Evolutionary conservation across 352 stramenopile genomes (phyloP).

Genomic region (Pythium oligandrum): DNA sequence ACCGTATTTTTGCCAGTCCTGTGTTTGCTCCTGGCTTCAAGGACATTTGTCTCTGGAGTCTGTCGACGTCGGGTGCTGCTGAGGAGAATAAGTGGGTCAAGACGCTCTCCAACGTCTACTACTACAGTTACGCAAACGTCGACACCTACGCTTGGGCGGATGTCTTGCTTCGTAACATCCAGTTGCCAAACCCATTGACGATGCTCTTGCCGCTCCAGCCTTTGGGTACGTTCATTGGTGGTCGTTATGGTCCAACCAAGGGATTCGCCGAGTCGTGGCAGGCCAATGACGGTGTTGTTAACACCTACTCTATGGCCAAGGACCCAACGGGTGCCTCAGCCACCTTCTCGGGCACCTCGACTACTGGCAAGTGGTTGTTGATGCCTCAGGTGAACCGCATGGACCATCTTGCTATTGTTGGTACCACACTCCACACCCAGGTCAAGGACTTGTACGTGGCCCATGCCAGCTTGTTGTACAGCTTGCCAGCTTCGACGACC

Average conservation of each 20-base stretch:
- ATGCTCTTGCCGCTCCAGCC: slow-evolving; percentile 46
- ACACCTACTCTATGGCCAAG: slow-evolving; percentile 41
- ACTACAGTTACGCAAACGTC: slow-evolving; percentile 45
- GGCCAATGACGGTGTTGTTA: slow-evolving; percentile 43
- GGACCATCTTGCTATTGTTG: slow-evolving; percentile 42
- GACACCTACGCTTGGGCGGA: slow-evolving; percentile 36
- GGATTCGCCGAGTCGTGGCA: slow-evolving; percentile 38
- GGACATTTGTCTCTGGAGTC: slow-evolving; percentile 35
- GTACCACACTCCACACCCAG: slow-evolving; percentile 35
- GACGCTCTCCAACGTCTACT: slow-evolving; percentile 48
- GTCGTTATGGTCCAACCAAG: slow-evolving; percentile 28
- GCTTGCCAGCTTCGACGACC: slow-evolving; percentile 11
- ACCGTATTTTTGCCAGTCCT: slow-evolving; percentile 29
- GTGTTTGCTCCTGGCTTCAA: slow-evolving; percentile 35
- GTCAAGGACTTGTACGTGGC: slow-evolving; percentile 35
- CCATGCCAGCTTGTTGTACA: slow-evolving; percentile 30
- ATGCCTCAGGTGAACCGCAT: slow-evolving; percentile 36
- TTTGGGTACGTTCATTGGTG: slow-evolving; percentile 30
- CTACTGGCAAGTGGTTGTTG: slow-evolving; percentile 40
- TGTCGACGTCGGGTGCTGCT: slow-evolving; percentile 29
- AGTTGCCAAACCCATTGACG: slow-evolving; percentile 39
- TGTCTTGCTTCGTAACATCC: slow-evolving; percentile 32
- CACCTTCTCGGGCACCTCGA: slow-evolving; percentile 26
- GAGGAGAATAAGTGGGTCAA: slow-evolving; percentile 42
- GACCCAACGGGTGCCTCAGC: slow-evolving; percentile 31